Conservation (phyloP, 2,329 filamentous ascomycete species). For the Sarocladiaceae sp. region DNA sequence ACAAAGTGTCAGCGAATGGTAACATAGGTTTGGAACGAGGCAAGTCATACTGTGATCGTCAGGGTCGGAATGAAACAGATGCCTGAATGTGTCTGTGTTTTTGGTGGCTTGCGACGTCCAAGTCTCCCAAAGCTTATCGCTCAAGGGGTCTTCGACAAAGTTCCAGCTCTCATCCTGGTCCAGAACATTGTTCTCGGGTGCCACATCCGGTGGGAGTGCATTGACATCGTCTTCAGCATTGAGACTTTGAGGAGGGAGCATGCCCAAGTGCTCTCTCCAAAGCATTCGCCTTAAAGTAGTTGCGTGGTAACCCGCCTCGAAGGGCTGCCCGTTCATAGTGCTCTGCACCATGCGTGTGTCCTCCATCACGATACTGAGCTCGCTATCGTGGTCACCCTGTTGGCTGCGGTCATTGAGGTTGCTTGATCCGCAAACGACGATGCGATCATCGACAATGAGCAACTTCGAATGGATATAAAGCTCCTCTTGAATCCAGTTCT, state of each 20-base stretch:
- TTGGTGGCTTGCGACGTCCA: conserved; percentile 66
- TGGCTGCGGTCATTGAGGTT: conserved; percentile 93
- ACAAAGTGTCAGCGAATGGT: too few relatives aligned
- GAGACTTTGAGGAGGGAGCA: conserved; percentile 69
- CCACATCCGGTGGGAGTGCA: conserved; percentile 64
- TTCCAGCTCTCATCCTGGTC: conserved; percentile 58
- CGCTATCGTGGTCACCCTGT: conserved; percentile 83
- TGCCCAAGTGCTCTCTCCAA: conserved; percentile 86
- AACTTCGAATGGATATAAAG: conserved; percentile 93
- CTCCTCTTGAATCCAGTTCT: conserved; percentile 92
- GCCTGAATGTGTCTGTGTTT: conserved; percentile 73
- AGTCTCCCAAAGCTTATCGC: conserved; percentile 60
- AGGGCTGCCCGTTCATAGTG: conserved; percentile 74
- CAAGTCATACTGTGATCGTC: conserved; percentile 64
- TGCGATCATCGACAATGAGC: conserved; percentile 80
- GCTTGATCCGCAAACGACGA: conserved; percentile 80
- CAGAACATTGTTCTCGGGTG: conserved; percentile 60
- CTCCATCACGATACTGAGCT: conserved; percentile 85
- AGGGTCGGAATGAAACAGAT: conserved; percentile 82
- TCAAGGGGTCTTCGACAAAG: conserved; percentile 68
- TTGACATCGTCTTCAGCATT: conserved; percentile 66
- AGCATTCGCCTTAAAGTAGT: conserved; percentile 76
- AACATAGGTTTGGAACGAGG: conserved; percentile 9
- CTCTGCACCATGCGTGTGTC: conserved; percentile 69
- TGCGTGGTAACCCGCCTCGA: conserved; percentile 75